Conservation (phyloP, 306 rosid species). For the Corylus avellana region DNA sequence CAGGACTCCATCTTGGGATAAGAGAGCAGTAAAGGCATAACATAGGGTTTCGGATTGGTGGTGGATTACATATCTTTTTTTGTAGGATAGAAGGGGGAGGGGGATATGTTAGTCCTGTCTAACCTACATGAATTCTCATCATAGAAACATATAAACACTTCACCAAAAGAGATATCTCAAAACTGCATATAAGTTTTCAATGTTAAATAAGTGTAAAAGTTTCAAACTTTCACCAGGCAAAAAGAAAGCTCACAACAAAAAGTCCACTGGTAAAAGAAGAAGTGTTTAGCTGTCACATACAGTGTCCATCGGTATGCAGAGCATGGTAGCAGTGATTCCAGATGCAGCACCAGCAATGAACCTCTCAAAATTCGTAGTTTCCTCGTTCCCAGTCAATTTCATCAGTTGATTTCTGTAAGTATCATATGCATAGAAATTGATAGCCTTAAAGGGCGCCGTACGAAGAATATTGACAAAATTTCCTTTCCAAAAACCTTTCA, state of each 20-base stretch:
- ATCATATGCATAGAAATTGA: slow-evolving; percentile 88
- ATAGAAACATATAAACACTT: background rate
- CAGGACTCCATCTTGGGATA: background rate
- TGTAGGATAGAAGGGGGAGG: too few relatives aligned
- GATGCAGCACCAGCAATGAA: slow-evolving; percentile 97
- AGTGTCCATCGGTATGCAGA: slow-evolving; percentile 93
- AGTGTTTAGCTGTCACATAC: slow-evolving; percentile 46
- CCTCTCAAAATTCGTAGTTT: slow-evolving; percentile 89
- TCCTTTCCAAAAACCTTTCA: slow-evolving; percentile 97
- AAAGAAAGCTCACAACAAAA: background rate
- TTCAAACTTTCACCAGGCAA: background rate
- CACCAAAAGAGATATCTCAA: background rate
- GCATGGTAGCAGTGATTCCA: slow-evolving; percentile 81
- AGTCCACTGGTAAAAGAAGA: background rate
- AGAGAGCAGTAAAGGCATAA: background rate
- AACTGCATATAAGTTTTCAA: background rate
- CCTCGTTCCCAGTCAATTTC: slow-evolving; percentile 66
- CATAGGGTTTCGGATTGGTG: background rate
- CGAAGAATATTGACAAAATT: slow-evolving; percentile 89
- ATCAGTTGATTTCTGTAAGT: slow-evolving; percentile 87
- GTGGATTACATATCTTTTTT: background rate
- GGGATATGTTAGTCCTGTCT: too few relatives aligned
- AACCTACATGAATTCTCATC: background rate
- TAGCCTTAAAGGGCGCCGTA: slow-evolving; percentile 93
- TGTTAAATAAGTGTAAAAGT: background rate